Evolutionary conservation across 2,329 filamentous ascomycete species (phyloP), one percentile per base, ranked within the genome.

Genomic region (Thelonectria olida): DNA sequence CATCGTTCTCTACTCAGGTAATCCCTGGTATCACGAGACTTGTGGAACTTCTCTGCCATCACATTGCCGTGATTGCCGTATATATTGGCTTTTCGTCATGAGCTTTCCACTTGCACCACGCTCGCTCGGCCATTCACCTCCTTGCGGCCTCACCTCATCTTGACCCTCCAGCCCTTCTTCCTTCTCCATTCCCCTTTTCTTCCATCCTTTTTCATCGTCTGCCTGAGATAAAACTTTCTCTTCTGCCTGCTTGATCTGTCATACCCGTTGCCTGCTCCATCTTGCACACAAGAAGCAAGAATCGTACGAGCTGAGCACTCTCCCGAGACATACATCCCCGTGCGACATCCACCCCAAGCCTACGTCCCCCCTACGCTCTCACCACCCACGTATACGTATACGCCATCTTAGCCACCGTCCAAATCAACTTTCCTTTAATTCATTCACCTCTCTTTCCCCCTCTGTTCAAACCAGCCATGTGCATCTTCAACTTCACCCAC

Each of bases 401-500:
- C 39, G 6, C 19, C 5, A 20, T 13, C 36, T 15, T 39, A 39
- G 7, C 15, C 36, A 39, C n/a, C 25, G 9, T 19, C 22, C 20
- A 25, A 7, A 7, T 48, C 45, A 19, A 9, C 22, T 19, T 4
- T 28, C 47, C 25, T 4, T 19, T 19, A n/a, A 12, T 17, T 39
- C 36, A 39, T 44, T 31, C 12, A 7, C 31, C 23, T 25, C 20
- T 20, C 4, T 9, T 8, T 17, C 2, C 13, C 22, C n/a, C 13
- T 13, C 20, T 17, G 23, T 22, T 27, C 42, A 7, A 45, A 8
- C 9, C 25, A 52, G 20, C 39, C 54, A 86, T 86, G 84, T 85
- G 83, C 66, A 79, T 76, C 61, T 81, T 80, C 72, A 80, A 82
- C 63, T 82, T 82, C 67, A 75, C 84, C 41, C 83, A 85, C 67